These are phyloP conservation scores for Naegleria fowleri DNA, from an alignment of 208 protist genomes.

Conservation along the genomic window DNA sequence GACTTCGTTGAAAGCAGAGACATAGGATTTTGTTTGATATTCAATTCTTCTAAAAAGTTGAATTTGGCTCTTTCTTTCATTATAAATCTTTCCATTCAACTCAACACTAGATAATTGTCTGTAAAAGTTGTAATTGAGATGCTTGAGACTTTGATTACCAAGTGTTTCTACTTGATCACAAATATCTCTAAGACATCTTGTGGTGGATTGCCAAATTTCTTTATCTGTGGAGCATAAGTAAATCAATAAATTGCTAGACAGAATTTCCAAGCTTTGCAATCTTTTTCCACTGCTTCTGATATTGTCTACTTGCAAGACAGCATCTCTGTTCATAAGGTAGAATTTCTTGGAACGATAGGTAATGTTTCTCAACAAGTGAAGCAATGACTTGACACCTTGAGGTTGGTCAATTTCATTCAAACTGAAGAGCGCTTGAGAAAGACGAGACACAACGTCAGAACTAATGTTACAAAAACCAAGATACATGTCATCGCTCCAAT, in stretches of 20 bases:
- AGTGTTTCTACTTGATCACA: constrained; percentile 20
- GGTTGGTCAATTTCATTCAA: background rate
- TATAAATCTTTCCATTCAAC: background rate
- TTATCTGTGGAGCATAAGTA: background rate
- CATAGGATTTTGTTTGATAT: background rate
- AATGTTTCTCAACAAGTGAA: background rate
- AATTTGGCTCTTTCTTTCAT: constrained; percentile 11
- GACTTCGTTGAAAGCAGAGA: background rate
- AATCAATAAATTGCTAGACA: background rate
- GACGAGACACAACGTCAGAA: background rate
- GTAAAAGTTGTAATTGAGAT: constrained; percentile 16
- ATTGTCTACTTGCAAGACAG: background rate
- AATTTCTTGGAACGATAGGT: constrained; percentile 5
- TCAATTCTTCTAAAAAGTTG: constrained; percentile 27
- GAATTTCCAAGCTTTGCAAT: background rate
- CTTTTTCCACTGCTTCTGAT: background rate
- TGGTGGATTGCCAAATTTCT: background rate
- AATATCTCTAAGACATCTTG: constrained; percentile 7
- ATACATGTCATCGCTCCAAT: background rate
- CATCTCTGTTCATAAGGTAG: background rate
- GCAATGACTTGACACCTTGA: background rate
- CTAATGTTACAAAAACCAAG: background rate
- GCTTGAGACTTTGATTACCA: background rate
- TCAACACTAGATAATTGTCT: constrained; percentile 6
- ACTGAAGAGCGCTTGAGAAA: background rate